Evolutionary conservation across 2,329 filamentous ascomycete genomes (phyloP).

Genomic region (Drechslera avenae): DNA sequence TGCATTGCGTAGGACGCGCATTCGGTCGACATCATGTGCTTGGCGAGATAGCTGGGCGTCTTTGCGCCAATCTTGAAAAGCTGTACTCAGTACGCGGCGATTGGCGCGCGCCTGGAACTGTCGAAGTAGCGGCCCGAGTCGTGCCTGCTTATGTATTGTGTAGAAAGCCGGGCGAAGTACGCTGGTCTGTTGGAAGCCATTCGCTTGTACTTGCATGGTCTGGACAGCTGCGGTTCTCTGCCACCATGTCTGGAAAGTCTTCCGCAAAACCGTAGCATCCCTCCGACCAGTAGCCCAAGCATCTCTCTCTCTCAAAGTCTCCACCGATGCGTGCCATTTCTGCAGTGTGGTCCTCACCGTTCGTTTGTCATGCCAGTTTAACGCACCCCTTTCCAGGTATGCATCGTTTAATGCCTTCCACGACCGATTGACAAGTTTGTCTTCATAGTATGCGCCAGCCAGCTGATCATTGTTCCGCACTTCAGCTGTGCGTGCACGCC

Average conservation of each 20-base stretch:
- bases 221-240: slow-evolving; percentile 22
- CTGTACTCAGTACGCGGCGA: slow-evolving; percentile 52
- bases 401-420: slow-evolving; percentile 48
- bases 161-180: slow-evolving; percentile 32
- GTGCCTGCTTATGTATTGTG: slow-evolving; percentile 46
- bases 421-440: slow-evolving; percentile 38
- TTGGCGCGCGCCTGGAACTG: slow-evolving; percentile 53
- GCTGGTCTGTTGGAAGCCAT: slow-evolving; percentile 37
- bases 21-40: slow-evolving; percentile 57
- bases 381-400: slow-evolving; percentile 45
- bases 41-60: slow-evolving; percentile 50
- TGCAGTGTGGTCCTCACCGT: slow-evolving; percentile 32
- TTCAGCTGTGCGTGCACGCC: slow-evolving; percentile 53
- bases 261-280: slow-evolving; percentile 31
- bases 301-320: slow-evolving; percentile 35
- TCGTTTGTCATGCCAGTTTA: slow-evolving; percentile 38
- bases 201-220: slow-evolving; percentile 43
- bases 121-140: slow-evolving; percentile 51
- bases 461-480: slow-evolving; percentile 43
- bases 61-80: slow-evolving; percentile 58
- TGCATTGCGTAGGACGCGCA: slow-evolving; percentile 61
- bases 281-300: slow-evolving; percentile 28
- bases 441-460: slow-evolving; percentile 39
- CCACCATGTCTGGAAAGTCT: slow-evolving; percentile 32
- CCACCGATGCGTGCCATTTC: slow-evolving; percentile 35